Evolutionary conservation across 2,329 filamentous ascomycete genomes (phyloP).

Genomic region (Cryphonectria parasitica): DNA sequence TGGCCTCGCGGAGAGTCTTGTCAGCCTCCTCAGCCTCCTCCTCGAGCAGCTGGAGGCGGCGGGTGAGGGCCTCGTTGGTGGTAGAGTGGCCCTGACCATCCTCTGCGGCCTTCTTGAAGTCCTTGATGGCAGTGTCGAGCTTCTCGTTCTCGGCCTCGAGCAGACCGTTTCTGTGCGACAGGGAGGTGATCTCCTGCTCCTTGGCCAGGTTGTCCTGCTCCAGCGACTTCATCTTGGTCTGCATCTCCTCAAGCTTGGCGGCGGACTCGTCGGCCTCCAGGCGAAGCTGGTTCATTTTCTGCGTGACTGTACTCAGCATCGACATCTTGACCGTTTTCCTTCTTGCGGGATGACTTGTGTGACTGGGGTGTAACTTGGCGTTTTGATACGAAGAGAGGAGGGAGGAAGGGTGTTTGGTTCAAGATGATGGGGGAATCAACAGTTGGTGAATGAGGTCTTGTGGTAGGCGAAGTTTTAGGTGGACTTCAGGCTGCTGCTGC

Average conservation of each 20-base stretch:
- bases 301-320: conserved; percentile 37
- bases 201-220: conserved; percentile 96
- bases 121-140: conserved; percentile 80
- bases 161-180: conserved; percentile 92
- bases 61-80: conserved; percentile 88
- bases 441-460: not conserved
- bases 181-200: conserved; percentile 97
- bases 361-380: not conserved
- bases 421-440: not conserved
- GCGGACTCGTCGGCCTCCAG: conserved; percentile 87
- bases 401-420: not conserved
- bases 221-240: conserved; percentile 82
- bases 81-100: conserved; percentile 81
- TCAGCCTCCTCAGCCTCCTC: conserved; percentile 97
- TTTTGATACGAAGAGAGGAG: not conserved
- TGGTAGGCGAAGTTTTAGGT: conserved; percentile 13
- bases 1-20: conserved; percentile 93
- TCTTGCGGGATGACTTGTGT: not conserved
- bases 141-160: conserved; percentile 93
- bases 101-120: conserved; percentile 84
- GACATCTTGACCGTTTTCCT: conserved; percentile 26
- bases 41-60: conserved; percentile 93
- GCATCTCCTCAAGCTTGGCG: conserved; percentile 83
- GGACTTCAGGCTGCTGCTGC: not conserved
- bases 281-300: conserved; percentile 97